phyloP scores from a whole-genome alignment of 2,329 filamentous ascomycete genomes.

The Geosmithia flava region DNA sequence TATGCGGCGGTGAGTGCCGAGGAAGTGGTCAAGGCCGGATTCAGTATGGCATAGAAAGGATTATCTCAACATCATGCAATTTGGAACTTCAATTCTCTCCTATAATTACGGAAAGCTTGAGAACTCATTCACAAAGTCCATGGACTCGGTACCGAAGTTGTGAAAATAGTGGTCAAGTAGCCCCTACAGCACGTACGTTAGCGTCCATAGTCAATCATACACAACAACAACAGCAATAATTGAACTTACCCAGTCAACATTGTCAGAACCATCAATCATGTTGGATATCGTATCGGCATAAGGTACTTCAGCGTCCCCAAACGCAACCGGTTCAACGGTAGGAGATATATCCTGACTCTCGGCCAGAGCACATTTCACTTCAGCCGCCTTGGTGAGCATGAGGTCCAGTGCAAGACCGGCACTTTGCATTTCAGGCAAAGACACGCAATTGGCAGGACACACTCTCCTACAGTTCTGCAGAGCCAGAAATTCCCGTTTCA shows the following conservation, averaged over 20 bases:
- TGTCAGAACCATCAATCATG: constrained; percentile 4
- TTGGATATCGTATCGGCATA: constrained; percentile 2
- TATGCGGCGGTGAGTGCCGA: not conserved
- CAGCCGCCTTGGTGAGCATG: constrained; percentile 6
- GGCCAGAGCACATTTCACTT: not conserved
- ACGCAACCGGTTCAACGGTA: too few species aligned
- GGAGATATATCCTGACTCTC: accelerated
- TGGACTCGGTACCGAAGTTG: too few species aligned
- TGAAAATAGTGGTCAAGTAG: too few species aligned
- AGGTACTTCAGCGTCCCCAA: not conserved
- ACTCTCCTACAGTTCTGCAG: constrained; percentile 9
- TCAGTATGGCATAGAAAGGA: not conserved
- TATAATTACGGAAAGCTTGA: too few species aligned
- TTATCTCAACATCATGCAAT: too few species aligned
- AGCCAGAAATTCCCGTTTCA: constrained; percentile 3
- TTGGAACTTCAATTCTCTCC: too few species aligned
- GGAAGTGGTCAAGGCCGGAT: not conserved
- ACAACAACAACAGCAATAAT: too few species aligned
- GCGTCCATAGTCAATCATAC: too few species aligned
- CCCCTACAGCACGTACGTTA: too few species aligned
- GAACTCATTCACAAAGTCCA: too few species aligned
- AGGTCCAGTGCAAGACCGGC: constrained; percentile 8
- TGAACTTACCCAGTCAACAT: constrained; percentile 11
- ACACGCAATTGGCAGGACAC: constrained; percentile 5
- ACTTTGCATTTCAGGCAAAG: constrained; percentile 8